Evolutionary conservation across 495 filamentous ascomycete genomes (phyloP), one percentile per base, ranked within the genome.

Genomic region (Xylaria curta): DNA sequence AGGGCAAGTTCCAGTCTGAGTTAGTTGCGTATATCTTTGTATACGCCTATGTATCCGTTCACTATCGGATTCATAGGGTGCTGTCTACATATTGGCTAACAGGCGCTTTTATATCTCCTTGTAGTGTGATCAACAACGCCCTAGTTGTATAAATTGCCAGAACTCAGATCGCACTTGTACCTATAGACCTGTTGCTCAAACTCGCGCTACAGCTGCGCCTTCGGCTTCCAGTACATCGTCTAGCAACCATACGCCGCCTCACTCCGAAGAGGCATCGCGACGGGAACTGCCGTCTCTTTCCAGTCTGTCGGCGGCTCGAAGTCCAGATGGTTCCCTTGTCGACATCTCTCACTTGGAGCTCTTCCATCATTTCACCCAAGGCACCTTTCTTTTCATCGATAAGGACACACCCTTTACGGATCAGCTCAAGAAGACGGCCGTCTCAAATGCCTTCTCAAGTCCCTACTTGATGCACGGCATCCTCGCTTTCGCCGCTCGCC

Each of bases 401-500:
- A 49, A 33, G 24, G 58, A 73, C 59, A 49, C 31, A 0, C 26
- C 62, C 3, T 67, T 67, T 1, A 60, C 31, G 31, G 38, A 44
- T 15, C 13, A 71, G 31, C 82, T 71, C 75, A 66, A 73, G 49
- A 49, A 72, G 6, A 73, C 76, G 1, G 70, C 82, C 4, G 73
- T 77, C 1, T 63, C 71, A 8, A 67, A 80, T 19, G 77, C 80
- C 4, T 69, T 62, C 12, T 60, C 73, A 17, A 64, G 70, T 47
- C 44, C 62, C 15, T 85, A 82, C 49, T 64, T 85, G 0, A 56
- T 81, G 19, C 77, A 82, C 33, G 81, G 80, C 3, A 75, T 85
- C 19, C 70, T 85, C 24, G 79, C 83, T 12, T 79, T 78, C 42
- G 61, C 82, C 3, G 74, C 79, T 2, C 54, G 80, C 26, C 81